Conservation (phyloP, 495 filamentous ascomycete species). For the Aspergillus kassunensis region DNA sequence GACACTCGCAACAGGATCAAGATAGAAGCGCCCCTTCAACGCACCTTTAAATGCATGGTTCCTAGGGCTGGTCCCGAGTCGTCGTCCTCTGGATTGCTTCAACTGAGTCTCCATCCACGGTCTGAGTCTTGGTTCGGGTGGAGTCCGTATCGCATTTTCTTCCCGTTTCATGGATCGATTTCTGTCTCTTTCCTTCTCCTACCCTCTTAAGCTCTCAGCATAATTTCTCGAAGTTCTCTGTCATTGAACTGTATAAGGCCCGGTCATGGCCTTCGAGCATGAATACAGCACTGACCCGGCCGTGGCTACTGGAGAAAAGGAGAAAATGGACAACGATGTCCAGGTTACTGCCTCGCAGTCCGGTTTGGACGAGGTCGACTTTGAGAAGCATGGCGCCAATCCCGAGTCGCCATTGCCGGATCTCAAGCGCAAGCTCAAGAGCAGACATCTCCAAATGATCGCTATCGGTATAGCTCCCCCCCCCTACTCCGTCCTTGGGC, state of each 20-base stretch:
- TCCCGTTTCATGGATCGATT: constrained; percentile 5
- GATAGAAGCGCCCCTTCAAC: neutral
- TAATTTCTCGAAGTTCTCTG: neutral
- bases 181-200: constrained; percentile 2
- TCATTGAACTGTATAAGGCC: constrained; percentile 10
- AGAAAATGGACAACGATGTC: constrained; percentile 28
- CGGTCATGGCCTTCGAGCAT: constrained; percentile 27
- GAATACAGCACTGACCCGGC: constrained; percentile 15
- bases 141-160: constrained; percentile 13
- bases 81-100: too few species aligned
- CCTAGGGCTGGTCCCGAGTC: too few species aligned
- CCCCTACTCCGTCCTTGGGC: constrained; percentile 7
- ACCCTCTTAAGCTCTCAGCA: neutral
- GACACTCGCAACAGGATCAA: constrained; percentile 14
- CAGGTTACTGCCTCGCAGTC: constrained; percentile 19
- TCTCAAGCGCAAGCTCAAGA: constrained; percentile 61
- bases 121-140: too few species aligned
- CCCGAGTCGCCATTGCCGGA: constrained; percentile 40
- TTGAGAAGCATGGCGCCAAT: constrained; percentile 40
- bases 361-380: constrained; percentile 33
- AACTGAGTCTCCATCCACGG: too few species aligned
- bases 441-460: constrained; percentile 70
- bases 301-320: constrained; percentile 23
- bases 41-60: neutral
- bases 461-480: constrained; percentile 50